Conservation (phyloP, 495 filamentous ascomycete species). For the Annulohypoxylon nitens region DNA sequence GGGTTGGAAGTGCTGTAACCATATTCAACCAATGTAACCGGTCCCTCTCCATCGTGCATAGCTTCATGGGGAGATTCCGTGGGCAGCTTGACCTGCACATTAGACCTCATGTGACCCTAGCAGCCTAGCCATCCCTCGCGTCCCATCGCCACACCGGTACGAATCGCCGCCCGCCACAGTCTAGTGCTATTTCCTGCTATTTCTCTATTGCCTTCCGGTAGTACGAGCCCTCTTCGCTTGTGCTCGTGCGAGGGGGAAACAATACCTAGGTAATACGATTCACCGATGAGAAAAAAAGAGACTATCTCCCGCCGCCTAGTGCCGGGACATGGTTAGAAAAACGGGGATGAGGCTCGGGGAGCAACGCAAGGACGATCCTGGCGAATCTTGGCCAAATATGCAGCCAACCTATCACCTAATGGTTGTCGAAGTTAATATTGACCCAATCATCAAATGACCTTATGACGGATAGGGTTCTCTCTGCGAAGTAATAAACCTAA, state of each 20-base stretch:
- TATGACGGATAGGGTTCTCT: constrained; percentile 33
- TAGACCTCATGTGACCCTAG: constrained; percentile 47
- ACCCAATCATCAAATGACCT: constrained; percentile 10
- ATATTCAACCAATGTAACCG: constrained; percentile 30
- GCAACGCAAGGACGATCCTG: constrained; percentile 34
- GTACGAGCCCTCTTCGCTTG: constrained; percentile 32
- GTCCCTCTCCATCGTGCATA: constrained; percentile 32
- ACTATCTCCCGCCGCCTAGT: constrained; percentile 26
- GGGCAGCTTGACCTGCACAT: constrained; percentile 41
- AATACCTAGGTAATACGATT: constrained; percentile 9
- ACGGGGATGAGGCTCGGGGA: constrained; percentile 35
- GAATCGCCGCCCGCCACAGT: constrained; percentile 41
- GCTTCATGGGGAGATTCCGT: constrained; percentile 23
- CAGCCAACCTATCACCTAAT: constrained; percentile 14
- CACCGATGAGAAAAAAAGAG: constrained; percentile 22
- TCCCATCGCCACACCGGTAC: constrained; percentile 50
- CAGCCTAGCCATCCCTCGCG: constrained; percentile 37
- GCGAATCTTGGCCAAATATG: constrained; percentile 31
- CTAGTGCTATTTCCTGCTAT: neutral
- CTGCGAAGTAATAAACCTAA: constrained; percentile 19
- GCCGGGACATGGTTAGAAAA: constrained; percentile 22
- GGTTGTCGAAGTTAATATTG: constrained; percentile 29
- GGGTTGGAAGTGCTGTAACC: constrained; percentile 44
- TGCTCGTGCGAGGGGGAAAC: neutral
- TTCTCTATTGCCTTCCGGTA: constrained; percentile 38